Evolutionary conservation across 768 basidiomycete species (phyloP).

Genomic region (Tremella fuciformis): DNA sequence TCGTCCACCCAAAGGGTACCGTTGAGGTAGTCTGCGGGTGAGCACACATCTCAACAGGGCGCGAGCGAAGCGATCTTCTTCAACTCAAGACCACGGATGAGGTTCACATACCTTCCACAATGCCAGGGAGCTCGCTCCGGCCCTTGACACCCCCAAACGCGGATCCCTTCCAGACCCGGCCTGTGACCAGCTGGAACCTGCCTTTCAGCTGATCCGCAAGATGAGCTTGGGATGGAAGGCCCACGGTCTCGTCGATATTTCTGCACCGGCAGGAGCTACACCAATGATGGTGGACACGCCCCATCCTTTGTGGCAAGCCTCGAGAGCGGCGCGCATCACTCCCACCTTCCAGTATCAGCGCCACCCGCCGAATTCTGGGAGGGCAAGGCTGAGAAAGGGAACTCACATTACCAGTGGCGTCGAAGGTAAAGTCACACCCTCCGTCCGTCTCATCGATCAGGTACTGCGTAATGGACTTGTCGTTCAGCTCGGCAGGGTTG

Average conservation of each 20-base stretch:
- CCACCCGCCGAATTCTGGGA: too few relatives aligned
- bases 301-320: slow-evolving; percentile 99
- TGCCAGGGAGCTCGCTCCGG: slow-evolving; percentile 86
- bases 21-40: slow-evolving; percentile 47
- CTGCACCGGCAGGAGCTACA: slow-evolving; percentile 94
- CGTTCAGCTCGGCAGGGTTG: slow-evolving; percentile 70
- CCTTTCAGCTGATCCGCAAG: too few relatives aligned
- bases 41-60: not conserved
- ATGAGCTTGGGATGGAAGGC: slow-evolving; percentile 42
- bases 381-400: too few relatives aligned
- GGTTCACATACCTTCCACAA: slow-evolving; percentile 70
- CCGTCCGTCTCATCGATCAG: slow-evolving; percentile 92
- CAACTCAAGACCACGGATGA: not conserved
- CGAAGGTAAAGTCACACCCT: slow-evolving; percentile 94
- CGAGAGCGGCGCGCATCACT: slow-evolving; percentile 91
- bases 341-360: not conserved
- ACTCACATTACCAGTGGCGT: slow-evolving; percentile 79
- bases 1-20: slow-evolving; percentile 68
- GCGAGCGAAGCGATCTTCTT: not conserved
- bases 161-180: slow-evolving; percentile 72
- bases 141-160: slow-evolving; percentile 99
- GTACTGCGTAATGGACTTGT: slow-evolving; percentile 80
- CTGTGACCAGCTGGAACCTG: slow-evolving; percentile 48
- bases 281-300: slow-evolving; percentile 94
- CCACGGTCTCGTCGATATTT: slow-evolving; percentile 83